Evolutionary conservation across 2,329 filamentous ascomycete genomes (phyloP).

Genomic region (Microdochium nivale): DNA sequence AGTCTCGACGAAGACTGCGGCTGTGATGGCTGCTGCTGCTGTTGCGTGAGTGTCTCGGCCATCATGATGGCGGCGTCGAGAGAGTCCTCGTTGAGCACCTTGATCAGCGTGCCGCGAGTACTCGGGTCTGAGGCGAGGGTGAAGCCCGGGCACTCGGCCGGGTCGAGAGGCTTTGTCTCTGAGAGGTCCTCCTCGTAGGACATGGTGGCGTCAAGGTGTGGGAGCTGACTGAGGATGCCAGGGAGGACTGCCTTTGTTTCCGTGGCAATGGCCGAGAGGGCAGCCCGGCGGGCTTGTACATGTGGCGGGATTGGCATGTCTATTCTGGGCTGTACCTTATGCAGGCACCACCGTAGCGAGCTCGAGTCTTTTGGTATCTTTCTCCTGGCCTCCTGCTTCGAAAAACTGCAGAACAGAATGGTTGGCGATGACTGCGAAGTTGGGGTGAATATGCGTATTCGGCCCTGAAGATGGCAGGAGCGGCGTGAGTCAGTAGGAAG

Average conservation of each 20-base stretch:
- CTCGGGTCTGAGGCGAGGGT: conserved; percentile 14
- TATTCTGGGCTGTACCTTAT: neutral
- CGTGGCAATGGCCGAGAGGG: conserved; percentile 31
- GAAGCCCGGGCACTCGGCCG: conserved; percentile 31
- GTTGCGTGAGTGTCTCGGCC: conserved; percentile 5
- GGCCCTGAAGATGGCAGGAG: neutral
- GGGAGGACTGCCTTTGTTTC: conserved; percentile 41
- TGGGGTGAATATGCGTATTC: no score
- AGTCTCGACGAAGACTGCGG: conserved; percentile 15
- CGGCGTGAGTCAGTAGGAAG: neutral
- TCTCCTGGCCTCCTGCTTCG: no score
- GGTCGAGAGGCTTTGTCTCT: conserved; percentile 21
- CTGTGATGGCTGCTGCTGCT: neutral
- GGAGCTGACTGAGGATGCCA: conserved; percentile 33
- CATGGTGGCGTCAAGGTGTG: conserved; percentile 25
- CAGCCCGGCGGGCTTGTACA: conserved; percentile 7
- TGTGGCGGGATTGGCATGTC: conserved; percentile 6
- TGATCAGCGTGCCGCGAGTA: conserved; percentile 23
- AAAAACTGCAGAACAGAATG: no score
- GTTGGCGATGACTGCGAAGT: no score
- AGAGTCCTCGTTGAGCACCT: conserved; percentile 47
- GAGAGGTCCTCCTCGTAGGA: conserved; percentile 28
- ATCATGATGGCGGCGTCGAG: conserved; percentile 45
- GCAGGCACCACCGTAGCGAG: no score
- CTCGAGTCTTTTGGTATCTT: no score